Conservation (phyloP, 495 filamentous ascomycete species). For the Neurospora sp. region DNA sequence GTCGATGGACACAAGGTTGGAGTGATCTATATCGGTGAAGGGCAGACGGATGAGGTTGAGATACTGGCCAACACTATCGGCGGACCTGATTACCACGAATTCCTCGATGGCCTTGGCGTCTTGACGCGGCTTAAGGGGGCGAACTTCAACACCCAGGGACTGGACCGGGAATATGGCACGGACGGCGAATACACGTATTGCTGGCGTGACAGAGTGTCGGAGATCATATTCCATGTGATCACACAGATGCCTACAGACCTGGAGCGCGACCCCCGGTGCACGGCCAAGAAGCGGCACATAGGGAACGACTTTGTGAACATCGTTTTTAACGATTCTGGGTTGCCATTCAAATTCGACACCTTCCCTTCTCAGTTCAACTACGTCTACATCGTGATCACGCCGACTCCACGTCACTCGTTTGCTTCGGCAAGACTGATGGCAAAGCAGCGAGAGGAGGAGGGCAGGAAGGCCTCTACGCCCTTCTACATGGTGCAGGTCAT, state of each 20-base stretch:
- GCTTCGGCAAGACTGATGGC: conserved; percentile 36
- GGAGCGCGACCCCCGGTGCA: conserved; percentile 61
- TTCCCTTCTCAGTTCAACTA: conserved; percentile 91
- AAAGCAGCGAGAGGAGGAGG: conserved; percentile 27
- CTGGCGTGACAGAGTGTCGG: conserved; percentile 90
- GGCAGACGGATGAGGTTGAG: conserved; percentile 68
- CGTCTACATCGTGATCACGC: conserved; percentile 91
- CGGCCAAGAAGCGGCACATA: conserved; percentile 86
- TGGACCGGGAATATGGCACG: conserved; percentile 62
- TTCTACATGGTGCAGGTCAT: conserved; percentile 82
- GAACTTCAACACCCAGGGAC: conserved; percentile 84
- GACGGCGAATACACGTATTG: conserved; percentile 84
- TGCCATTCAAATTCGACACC: conserved; percentile 79
- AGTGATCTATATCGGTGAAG: conserved; percentile 80
- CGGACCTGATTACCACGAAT: conserved; percentile 74
- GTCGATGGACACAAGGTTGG: conserved; percentile 95
- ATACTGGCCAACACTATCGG: conserved; percentile 80
- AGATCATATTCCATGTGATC: conserved; percentile 89
- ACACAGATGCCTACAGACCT: conserved; percentile 93
- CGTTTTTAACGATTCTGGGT: conserved; percentile 89
- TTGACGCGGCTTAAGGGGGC: conserved; percentile 69
- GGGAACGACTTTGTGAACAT: conserved; percentile 98
- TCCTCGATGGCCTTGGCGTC: conserved; percentile 70
- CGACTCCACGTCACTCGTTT: conserved; percentile 60
- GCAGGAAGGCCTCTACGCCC: conserved; percentile 26